Base-by-base conservation (phyloP, 768 basidiomycete species). In the Mrakia blollopis region DNA sequence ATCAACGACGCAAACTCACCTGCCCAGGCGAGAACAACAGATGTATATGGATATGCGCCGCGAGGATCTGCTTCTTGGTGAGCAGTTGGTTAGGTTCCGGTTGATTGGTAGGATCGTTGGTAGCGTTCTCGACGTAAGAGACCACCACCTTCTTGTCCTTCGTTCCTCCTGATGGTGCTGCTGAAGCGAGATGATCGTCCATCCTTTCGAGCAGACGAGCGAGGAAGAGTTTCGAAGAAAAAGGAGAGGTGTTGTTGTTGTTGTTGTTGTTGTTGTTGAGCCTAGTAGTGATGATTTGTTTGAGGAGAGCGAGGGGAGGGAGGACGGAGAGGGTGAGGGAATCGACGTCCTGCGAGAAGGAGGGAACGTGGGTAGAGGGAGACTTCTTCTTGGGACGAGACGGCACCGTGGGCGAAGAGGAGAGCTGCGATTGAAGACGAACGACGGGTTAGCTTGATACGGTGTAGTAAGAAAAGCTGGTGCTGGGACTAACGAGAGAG, bases 1-100 rank as follows among this genome's bases (percentile, higher is more conserved):
- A 47, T n/a, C 44, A 16, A 47, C 9, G 44, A 47, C 44, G 44
- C 44, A 9, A 21, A 67, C 71, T 52, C 30, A 78, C 76, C 76
- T 77, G 76, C 9, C 72, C 76, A 5, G 77, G 77, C 7, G 73
- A 70, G 65, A 78, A 78, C 3, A 78, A 32, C 1, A 78, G 61
- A 44, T 78, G 77, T 23, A 78, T 50, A 65, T 78, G 77, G 41
- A 78, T 74, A 47, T 74, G 77, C 4, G 77, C 77, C 8, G 77
- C 77, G 3, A 77, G 72, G 44, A 62, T n/a, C 44, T 77, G 62
- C 52, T 77, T 77, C 50, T 10, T 35, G 25, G 61, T 77, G n/a
- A 72, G 50, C n/a, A n/a, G n/a, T 23, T 21, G 62, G 30, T 23
- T 52, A 39, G 30, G 35, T n/a, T 18, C 37, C 23, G 63, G 63